Conservation (phyloP, 2,329 filamentous ascomycete species). For the Penicillium crustosum region DNA sequence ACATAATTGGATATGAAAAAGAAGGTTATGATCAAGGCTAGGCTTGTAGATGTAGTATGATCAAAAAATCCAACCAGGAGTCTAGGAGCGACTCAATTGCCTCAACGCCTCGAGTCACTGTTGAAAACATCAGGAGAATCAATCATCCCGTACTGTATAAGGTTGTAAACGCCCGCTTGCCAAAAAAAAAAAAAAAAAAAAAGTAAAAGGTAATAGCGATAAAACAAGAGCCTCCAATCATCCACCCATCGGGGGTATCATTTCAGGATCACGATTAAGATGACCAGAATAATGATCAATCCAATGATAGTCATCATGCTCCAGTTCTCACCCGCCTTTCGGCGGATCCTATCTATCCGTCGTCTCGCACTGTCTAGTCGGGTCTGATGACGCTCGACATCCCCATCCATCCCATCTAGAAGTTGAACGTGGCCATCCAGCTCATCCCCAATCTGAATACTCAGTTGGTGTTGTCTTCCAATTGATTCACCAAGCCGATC, state of each 20-base stretch:
- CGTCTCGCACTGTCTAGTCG: slow-evolving; percentile 73
- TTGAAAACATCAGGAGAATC: slow-evolving; percentile 1
- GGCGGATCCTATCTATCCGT: slow-evolving; percentile 68
- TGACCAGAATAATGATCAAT: slow-evolving; percentile 76
- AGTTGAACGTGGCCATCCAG: slow-evolving; percentile 85
- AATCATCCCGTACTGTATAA: not conserved
- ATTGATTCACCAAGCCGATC: slow-evolving; percentile 84
- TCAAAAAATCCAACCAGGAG: not conserved
- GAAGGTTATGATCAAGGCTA: not conserved
- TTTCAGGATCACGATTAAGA: slow-evolving; percentile 81
- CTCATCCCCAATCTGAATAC: slow-evolving; percentile 95
- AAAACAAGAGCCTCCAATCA: not conserved
- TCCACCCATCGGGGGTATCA: slow-evolving; percentile 38
- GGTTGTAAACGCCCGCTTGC: slow-evolving; percentile 24
- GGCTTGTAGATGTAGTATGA: slow-evolving; percentile 1
- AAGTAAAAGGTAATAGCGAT: not conserved
- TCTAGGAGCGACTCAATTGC: not conserved
- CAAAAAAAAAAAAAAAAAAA: slow-evolving; percentile 5
- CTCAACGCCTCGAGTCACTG: slow-evolving; percentile 3
- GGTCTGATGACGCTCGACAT: slow-evolving; percentile 76
- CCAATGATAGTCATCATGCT: slow-evolving; percentile 80
- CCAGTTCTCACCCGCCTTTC: slow-evolving; percentile 79
- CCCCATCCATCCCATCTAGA: slow-evolving; percentile 82
- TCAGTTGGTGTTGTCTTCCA: slow-evolving; percentile 83
- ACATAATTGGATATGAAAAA: not conserved